Evolutionary conservation across 2,329 filamentous ascomycete genomes (phyloP).

Genomic region (Amauroascus niger): DNA sequence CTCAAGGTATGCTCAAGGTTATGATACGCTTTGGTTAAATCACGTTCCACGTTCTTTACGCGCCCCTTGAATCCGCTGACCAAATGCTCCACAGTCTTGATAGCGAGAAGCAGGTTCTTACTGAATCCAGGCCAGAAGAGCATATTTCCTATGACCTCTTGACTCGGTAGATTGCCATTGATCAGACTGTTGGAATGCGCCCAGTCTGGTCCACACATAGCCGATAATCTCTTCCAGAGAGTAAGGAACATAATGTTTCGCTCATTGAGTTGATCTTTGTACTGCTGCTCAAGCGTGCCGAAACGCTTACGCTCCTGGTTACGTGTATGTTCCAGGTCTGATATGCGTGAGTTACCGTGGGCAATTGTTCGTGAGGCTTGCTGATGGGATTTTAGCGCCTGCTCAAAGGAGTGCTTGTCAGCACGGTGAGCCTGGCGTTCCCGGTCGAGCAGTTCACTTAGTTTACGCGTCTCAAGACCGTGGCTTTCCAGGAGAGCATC

Average conservation of each 20-base stretch:
- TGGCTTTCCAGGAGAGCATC: conserved; percentile 82
- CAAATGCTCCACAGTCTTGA: conserved; percentile 77
- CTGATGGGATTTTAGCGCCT: conserved; percentile 75
- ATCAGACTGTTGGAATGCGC: conserved; percentile 79
- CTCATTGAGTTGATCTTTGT: conserved; percentile 79
- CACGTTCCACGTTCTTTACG: conserved; percentile 76
- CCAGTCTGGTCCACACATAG: conserved; percentile 85
- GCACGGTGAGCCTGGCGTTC: conserved; percentile 76
- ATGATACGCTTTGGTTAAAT: conserved; percentile 86
- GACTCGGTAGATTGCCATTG: conserved; percentile 72
- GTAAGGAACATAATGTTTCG: conserved; percentile 77
- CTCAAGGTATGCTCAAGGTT: conserved; percentile 73
- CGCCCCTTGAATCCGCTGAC: conserved; percentile 67
- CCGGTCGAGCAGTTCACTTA: conserved; percentile 82
- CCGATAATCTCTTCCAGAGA: conserved; percentile 82
- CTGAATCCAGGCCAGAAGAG: conserved; percentile 69
- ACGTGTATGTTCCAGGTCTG: conserved; percentile 74
- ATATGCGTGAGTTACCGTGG: conserved; percentile 72
- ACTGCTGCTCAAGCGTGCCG: conserved; percentile 63
- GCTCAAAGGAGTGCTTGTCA: conserved; percentile 80
- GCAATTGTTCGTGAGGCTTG: conserved; percentile 78
- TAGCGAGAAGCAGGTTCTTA: conserved; percentile 74
- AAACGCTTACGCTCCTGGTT: conserved; percentile 70
- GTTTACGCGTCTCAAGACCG: conserved; percentile 71
- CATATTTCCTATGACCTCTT: conserved; percentile 78